Evolutionary conservation across 2,329 filamentous ascomycete species (phyloP), one percentile per base, ranked within the genome.

Genomic region (Alternaria atra): DNA sequence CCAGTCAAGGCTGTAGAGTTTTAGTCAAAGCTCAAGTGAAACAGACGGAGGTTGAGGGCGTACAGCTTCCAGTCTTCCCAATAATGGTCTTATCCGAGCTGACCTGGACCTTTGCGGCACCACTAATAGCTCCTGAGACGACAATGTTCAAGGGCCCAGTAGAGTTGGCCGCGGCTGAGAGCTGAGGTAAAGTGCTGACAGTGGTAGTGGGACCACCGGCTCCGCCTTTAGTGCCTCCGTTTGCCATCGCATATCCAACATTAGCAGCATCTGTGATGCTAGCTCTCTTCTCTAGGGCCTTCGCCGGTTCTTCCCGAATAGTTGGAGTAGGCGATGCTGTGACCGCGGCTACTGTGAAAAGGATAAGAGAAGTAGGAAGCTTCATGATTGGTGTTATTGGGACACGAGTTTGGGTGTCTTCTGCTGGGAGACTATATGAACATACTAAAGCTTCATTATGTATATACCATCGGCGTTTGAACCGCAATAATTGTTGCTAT

Each of bases 171-270:
- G 85, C 85, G 0, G 80, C 75, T 2, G 80, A 82, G 62, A 87
- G 82, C 25, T 81, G 75, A 25, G 82, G 80, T 15, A 86, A 81
- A 4, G 80, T 81, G 35, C 82, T 83, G 52, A 88, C 85, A 3
- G 84, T 86, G 12, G 82, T 84, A 8, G 84, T 85, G 1, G 82
- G 78, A 30, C 84, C 85, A 17, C 82, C 83, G 9, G 79, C 74
- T 52, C 85, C 85, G 43, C 85, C 85, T n/a, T 80, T 86, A 4
- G 85, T 87, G 51, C 66, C 81, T 55, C 80, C 82, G 63, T 84
- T 84, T 63, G 80, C 67, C 20, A 80, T 81, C 46, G 81, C 81
- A 65, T 80, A 84, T 23, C 82, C 83, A 30, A 71, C 60, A 35
- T 69, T 61, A 3, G 68, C 67, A 37, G 52, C 65, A 60, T 63